A percentile compares a stretch with the other conserved stretches of the same genome.
Conservation (phyloP, 2,329 filamentous ascomycete genomes). For the Bisporella sp. region DNA sequence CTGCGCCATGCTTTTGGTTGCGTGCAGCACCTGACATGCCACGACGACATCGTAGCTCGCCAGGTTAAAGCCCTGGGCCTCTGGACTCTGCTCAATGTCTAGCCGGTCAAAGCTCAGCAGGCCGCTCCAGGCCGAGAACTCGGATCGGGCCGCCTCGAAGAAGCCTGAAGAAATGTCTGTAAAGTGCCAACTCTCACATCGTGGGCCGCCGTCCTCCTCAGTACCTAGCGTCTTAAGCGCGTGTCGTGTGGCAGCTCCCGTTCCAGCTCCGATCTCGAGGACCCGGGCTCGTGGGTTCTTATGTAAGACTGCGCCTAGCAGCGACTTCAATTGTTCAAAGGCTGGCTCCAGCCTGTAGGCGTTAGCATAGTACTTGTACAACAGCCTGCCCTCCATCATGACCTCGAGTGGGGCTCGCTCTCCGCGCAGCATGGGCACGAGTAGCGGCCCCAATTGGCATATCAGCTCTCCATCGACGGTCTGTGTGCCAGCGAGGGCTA, state of each 20-base stretch:
- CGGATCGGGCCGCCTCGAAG: constrained; percentile 25
- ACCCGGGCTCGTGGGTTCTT: not conserved
- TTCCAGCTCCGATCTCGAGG: not conserved
- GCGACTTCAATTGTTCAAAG: not conserved
- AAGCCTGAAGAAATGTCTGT: constrained; percentile 25
- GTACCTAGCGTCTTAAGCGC: constrained; percentile 5
- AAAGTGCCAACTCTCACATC: constrained; percentile 5
- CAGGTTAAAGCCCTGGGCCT: constrained; percentile 12
- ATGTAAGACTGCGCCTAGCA: not conserved
- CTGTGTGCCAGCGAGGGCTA: not conserved
- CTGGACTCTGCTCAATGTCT: constrained; percentile 5
- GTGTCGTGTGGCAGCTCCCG: constrained; percentile 3
- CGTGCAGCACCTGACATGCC: constrained; percentile 15
- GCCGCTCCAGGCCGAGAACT: not conserved
- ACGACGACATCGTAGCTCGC: constrained; percentile 16
- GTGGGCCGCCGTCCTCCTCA: not conserved
- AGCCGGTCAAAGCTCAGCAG: not conserved
- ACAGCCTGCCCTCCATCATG: not conserved
- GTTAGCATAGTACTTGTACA: not conserved
- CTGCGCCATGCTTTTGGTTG: constrained; percentile 10
- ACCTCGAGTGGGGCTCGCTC: not conserved
- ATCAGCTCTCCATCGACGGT: constrained; percentile 3
- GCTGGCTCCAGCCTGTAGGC: not conserved
- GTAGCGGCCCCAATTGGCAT: not conserved
- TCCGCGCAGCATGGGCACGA: not conserved